phyloP scores from a whole-genome alignment of 2,329 filamentous ascomycete genomes.

The Anisogramma anomala region DNA sequence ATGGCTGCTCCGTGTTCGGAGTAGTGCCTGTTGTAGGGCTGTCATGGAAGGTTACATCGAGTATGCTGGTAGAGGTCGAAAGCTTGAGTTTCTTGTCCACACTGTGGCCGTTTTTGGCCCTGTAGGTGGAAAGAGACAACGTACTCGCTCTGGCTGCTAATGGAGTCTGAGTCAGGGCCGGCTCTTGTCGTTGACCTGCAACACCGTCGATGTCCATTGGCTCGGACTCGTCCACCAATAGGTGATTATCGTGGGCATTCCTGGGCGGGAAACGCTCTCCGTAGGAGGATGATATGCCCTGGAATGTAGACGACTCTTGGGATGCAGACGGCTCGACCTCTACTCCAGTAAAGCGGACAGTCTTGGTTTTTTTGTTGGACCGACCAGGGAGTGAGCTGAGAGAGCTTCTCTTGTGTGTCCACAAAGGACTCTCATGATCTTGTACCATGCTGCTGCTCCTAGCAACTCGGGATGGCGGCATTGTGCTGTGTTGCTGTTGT shows the following conservation, averaged over 20 bases:
- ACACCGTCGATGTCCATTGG: slow-evolving; percentile 17
- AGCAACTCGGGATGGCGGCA: slow-evolving; percentile 3
- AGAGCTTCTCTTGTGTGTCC: slow-evolving; percentile 4
- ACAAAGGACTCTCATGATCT: background rate
- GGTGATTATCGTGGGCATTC: slow-evolving; percentile 5
- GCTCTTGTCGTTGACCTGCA: background rate
- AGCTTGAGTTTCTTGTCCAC: slow-evolving; percentile 16
- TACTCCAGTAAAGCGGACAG: slow-evolving; percentile 26
- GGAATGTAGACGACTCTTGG: background rate
- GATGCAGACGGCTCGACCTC: slow-evolving; percentile 4
- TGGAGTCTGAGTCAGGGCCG: too few species aligned
- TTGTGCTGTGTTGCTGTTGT: background rate
- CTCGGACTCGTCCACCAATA: slow-evolving; percentile 17
- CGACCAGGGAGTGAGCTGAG: background rate
- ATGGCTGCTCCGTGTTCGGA: slow-evolving; percentile 12
- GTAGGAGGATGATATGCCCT: background rate
- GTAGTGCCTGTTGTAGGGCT: slow-evolving; percentile 14
- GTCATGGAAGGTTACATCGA: slow-evolving; percentile 19
- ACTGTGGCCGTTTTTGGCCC: slow-evolving; percentile 10
- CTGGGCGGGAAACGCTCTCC: slow-evolving; percentile 1
- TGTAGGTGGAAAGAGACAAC: slow-evolving; percentile 5
- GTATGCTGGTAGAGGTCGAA: background rate
- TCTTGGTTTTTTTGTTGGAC: slow-evolving; percentile 24
- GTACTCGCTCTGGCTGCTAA: slow-evolving; percentile 7
- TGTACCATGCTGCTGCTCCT: slow-evolving; percentile 4